phyloP scores from a whole-genome alignment of 2,329 filamentous ascomycete species.

The Monosporascus sp. region DNA sequence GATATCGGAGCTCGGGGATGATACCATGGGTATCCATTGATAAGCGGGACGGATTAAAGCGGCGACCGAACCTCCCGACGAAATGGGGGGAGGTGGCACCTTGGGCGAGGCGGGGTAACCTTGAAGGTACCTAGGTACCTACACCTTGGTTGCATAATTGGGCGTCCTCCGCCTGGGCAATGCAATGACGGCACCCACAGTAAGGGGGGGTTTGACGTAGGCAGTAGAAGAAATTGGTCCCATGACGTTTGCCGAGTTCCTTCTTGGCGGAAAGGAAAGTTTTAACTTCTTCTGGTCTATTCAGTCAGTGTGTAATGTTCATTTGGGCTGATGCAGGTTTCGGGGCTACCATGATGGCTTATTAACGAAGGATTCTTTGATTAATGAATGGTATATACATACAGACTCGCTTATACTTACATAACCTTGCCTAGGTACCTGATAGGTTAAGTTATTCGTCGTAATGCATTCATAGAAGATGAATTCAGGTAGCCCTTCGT shows the following conservation, averaged over 20 bases:
- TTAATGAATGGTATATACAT: too few relatives aligned
- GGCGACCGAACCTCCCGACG: not conserved
- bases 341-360: not conserved
- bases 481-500: too few relatives aligned
- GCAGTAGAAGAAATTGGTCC: not conserved
- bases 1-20: conserved; percentile 18
- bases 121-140: not conserved
- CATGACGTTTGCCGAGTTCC: conserved; percentile 1
- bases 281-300: not conserved
- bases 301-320: not conserved
- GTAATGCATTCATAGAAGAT: too few relatives aligned
- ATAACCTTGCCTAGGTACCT: too few relatives aligned
- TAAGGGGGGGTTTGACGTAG: not conserved
- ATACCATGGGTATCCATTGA: not conserved
- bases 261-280: not conserved
- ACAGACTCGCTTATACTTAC: too few relatives aligned
- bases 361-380: too few relatives aligned
- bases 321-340: not conserved
- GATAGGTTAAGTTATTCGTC: too few relatives aligned
- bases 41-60: conserved; percentile 3
- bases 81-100: too few relatives aligned
- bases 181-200: too few relatives aligned
- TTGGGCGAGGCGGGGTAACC: not conserved
- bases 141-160: not conserved
- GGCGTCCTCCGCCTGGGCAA: too few relatives aligned